A percentile compares a stretch with the other conserved stretches of the same genome.
Evolutionary conservation across 2,329 filamentous ascomycete genomes (phyloP).

Genomic region (Neonectria faginata): DNA sequence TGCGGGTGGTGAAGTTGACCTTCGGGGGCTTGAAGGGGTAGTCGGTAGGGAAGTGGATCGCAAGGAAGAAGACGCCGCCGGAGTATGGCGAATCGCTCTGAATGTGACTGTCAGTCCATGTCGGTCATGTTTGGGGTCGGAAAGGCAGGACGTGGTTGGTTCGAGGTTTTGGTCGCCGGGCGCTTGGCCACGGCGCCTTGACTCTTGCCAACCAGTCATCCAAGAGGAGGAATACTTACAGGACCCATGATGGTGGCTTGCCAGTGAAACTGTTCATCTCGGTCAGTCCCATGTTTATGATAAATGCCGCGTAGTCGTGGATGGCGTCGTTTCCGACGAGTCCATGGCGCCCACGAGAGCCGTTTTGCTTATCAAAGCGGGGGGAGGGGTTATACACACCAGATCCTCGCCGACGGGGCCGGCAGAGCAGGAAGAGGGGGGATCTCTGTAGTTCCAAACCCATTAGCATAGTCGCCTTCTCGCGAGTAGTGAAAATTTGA

Average conservation of each 20-base stretch:
- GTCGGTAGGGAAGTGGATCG: slow-evolving; percentile 99
- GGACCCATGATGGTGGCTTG: slow-evolving; percentile 99
- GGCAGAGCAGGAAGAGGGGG: slow-evolving; percentile 97
- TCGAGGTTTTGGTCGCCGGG: slow-evolving; percentile 30
- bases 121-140: slow-evolving; percentile 14
- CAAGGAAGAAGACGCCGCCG: slow-evolving; percentile 98
- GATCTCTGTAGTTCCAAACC: slow-evolving; percentile 74
- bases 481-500: background rate
- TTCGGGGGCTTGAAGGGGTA: slow-evolving; percentile 99
- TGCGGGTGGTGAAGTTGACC: slow-evolving; percentile 99
- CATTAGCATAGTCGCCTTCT: slow-evolving; percentile 37
- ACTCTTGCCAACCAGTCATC: slow-evolving; percentile 22
- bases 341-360: slow-evolving; percentile 33
- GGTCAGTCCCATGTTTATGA: slow-evolving; percentile 41
- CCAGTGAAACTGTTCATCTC: slow-evolving; percentile 88
- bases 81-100: slow-evolving; percentile 97
- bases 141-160: slow-evolving; percentile 30
- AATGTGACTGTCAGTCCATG: slow-evolving; percentile 46
- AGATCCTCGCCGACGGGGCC: slow-evolving; percentile 97
- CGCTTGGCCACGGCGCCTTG: slow-evolving; percentile 32
- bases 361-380: slow-evolving; percentile 39
- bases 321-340: slow-evolving; percentile 21
- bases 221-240: slow-evolving; percentile 67
- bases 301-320: background rate
- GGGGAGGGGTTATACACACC: slow-evolving; percentile 71